Conservation (phyloP, 805 yeast genomes). For the Martiniozyma abietophila region DNA sequence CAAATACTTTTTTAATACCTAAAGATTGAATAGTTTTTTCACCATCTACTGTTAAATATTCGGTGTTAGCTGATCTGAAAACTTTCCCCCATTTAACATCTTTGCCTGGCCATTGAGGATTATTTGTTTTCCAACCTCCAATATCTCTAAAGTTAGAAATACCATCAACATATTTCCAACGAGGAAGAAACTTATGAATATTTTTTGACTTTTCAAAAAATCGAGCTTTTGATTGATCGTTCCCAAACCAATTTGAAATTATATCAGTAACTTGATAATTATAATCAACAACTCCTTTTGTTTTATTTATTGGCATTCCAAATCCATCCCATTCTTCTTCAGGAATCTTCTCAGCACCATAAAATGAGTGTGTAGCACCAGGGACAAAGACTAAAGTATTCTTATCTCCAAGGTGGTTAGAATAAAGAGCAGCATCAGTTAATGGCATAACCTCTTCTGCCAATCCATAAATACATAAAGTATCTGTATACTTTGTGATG, state of each 20-base stretch:
- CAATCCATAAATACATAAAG: slow-evolving; percentile 63
- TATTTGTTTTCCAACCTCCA: slow-evolving; percentile 59
- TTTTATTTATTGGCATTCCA: slow-evolving; percentile 25
- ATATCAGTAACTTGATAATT: slow-evolving; percentile 41
- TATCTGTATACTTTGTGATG: slow-evolving; percentile 32
- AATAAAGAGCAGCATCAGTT: slow-evolving; percentile 49
- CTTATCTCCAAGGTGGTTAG: slow-evolving; percentile 48
- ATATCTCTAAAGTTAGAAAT: slow-evolving; percentile 67
- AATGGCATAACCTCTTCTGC: slow-evolving; percentile 58
- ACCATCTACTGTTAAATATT: slow-evolving; percentile 45
- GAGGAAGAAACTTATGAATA: slow-evolving; percentile 31
- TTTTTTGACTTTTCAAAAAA: slow-evolving; percentile 32
- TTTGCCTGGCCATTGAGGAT: slow-evolving; percentile 15
- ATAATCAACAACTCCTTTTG: slow-evolving; percentile 40
- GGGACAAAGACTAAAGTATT: slow-evolving; percentile 50
- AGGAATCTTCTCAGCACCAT: slow-evolving; percentile 36
- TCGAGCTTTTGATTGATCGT: slow-evolving; percentile 37
- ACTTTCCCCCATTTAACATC: slow-evolving; percentile 45
- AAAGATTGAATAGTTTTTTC: slow-evolving; percentile 30
- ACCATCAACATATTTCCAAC: slow-evolving; percentile 62
- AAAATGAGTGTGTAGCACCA: slow-evolving; percentile 76
- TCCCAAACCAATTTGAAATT: slow-evolving; percentile 39
- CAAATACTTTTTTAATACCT: slow-evolving; percentile 50
- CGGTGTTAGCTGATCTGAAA: slow-evolving; percentile 58
- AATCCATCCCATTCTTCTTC: slow-evolving; percentile 21